phyloP scores from a whole-genome alignment of 2,329 filamentous ascomycete species.

The Pseudogymnoascus sp. region DNA sequence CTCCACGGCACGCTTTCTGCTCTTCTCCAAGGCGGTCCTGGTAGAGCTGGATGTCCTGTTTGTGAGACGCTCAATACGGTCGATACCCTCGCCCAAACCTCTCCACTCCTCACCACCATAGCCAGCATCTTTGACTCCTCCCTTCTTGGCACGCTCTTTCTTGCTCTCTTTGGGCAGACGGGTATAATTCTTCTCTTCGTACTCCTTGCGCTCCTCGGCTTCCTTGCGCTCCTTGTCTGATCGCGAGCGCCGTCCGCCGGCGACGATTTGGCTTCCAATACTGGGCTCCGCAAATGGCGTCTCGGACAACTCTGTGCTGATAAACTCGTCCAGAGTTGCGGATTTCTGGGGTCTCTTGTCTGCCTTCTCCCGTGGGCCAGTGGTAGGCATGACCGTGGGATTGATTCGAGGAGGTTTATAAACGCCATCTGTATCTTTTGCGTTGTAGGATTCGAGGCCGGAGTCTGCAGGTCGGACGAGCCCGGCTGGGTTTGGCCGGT shows the following conservation, averaged over 20 bases:
- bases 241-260: constrained; percentile 71
- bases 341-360: constrained; percentile 62
- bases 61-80: constrained; percentile 78
- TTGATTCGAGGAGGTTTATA: constrained; percentile 87
- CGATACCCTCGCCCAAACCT: constrained; percentile 72
- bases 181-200: constrained; percentile 89
- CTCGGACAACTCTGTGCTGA: constrained; percentile 71
- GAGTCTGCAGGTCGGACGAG: constrained; percentile 24
- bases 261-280: constrained; percentile 81
- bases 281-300: constrained; percentile 79
- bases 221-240: constrained; percentile 65
- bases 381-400: constrained; percentile 70
- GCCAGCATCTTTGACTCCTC: constrained; percentile 39
- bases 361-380: constrained; percentile 38
- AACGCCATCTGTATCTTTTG: constrained; percentile 52
- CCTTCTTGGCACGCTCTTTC: constrained; percentile 69
- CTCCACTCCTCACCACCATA: constrained; percentile 95
- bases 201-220: constrained; percentile 71
- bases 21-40: constrained; percentile 63
- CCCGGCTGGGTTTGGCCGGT: constrained; percentile 50
- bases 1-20: constrained; percentile 69
- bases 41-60: constrained; percentile 51
- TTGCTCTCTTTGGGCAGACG: constrained; percentile 80
- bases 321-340: constrained; percentile 83
- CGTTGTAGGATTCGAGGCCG: constrained; percentile 21